Conservation (phyloP, 768 basidiomycete genomes). For the Cystobasidiopsis lactophilus region DNA sequence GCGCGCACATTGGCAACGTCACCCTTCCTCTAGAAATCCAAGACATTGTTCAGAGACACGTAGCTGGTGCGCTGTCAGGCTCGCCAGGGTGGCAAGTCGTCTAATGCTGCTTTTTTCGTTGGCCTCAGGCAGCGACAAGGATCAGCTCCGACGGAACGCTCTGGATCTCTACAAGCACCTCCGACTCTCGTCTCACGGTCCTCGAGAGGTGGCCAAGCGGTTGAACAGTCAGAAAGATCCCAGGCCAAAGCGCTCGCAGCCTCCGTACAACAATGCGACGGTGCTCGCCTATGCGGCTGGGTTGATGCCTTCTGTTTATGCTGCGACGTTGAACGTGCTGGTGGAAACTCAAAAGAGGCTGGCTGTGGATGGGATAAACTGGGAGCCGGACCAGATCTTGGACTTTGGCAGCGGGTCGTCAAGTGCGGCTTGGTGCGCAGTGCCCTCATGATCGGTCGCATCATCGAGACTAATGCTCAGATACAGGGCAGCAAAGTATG, state of each 20-base stretch:
- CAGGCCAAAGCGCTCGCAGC: background rate
- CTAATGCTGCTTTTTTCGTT: background rate
- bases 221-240: constrained; percentile 2
- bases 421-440: constrained; percentile 53
- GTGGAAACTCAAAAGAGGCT: constrained; percentile 42
- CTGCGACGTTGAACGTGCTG: constrained; percentile 54
- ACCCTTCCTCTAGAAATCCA: constrained; percentile 7
- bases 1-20: constrained; percentile 4
- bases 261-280: constrained; percentile 41
- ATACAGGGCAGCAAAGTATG: constrained; percentile 41
- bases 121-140: constrained; percentile 13
- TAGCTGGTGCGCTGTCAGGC: background rate
- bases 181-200: constrained; percentile 21
- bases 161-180: constrained; percentile 47
- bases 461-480: constrained; percentile 7
- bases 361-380: constrained; percentile 31
- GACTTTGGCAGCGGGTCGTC: constrained; percentile 74
- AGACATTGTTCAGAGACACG: constrained; percentile 3
- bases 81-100: background rate
- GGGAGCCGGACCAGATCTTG: constrained; percentile 33
- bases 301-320: constrained; percentile 66
- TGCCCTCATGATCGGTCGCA: background rate
- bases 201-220: constrained; percentile 4
- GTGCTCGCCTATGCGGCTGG: constrained; percentile 67
- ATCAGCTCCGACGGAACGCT: constrained; percentile 42